Evolutionary conservation across 2,329 filamentous ascomycete genomes (phyloP), one percentile per base, ranked within the genome.

Genomic region (Ophiostoma sp.): DNA sequence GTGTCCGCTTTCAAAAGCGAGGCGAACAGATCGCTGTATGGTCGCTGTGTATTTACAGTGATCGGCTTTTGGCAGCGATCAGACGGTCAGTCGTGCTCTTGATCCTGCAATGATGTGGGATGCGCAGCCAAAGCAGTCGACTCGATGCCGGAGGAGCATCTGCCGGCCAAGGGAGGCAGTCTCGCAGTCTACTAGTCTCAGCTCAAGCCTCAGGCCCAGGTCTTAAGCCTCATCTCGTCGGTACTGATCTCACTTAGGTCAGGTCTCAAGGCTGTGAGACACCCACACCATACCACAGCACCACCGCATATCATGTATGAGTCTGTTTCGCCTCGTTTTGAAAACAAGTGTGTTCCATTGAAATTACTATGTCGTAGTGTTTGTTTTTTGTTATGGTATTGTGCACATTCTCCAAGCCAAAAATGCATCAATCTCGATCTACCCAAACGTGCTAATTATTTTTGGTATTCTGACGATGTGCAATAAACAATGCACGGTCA

Each of bases 311-410:
- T 27, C 52, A 57, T 57, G 6, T 17, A 57, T 57, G 52, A 57
- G 52, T 57, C 52, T 31, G 52, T 57, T 57, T 57, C 52, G 52
- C 52, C 52, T 57, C 52, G 52, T 57, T 31, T 57, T 57, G n/a
- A 27, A 5, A 23, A 54, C 48, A 57, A 57, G 52, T 27, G 20
- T 11, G 17, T 6, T 44, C 15, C 3, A 10, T 13, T 39, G 36
- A 39, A 11, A 39, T 10, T 11, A 10, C 10, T 11, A 11, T 39
- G 36, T 39, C 10, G 36, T 39, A 11, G 36, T 39, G 10, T 4
- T 44, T 44, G 3, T 17, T 20, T 44, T 5, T 17, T 44, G 41
- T 44, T 17, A 44, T 5, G 44, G 36, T 39, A 48, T 44, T 48
- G 44, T 48, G 44, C 44, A 48, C 44, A 48, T 48, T 57, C n/a